A percentile compares a stretch with the other conserved stretches of the same genome.
Conservation (phyloP, 2,329 filamentous ascomycete species). For the Dothistroma pini region DNA sequence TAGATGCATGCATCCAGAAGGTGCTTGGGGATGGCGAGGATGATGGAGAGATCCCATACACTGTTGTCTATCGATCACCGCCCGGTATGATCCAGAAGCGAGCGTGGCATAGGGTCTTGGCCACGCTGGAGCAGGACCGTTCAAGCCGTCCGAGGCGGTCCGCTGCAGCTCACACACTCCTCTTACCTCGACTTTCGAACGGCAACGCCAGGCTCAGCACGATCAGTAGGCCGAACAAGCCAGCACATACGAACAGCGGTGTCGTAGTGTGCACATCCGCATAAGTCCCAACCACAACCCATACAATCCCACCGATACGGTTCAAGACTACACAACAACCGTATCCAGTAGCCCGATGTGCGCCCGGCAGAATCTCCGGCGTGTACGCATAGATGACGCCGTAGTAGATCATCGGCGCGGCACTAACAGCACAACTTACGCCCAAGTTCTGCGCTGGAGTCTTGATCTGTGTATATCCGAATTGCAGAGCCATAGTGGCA, state of each 20-base stretch:
- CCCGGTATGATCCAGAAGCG: no score
- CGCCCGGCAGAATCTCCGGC: conserved; percentile 70
- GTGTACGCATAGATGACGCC: conserved; percentile 74
- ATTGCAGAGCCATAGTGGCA: conserved; percentile 25
- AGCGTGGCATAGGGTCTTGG: no score
- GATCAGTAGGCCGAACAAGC: conserved; percentile 27
- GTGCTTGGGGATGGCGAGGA: no score
- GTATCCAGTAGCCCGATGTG: conserved; percentile 63
- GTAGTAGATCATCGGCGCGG: conserved; percentile 57
- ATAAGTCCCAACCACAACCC: conserved; percentile 28
- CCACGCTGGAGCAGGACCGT: no score
- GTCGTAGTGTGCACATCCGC: conserved; percentile 28
- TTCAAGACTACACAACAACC: conserved; percentile 28
- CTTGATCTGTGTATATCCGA: conserved; percentile 29
- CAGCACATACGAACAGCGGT: conserved; percentile 29
- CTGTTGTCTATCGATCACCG: no score
- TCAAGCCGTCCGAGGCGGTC: neutral
- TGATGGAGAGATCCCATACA: no score
- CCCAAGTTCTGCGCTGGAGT: conserved; percentile 28
- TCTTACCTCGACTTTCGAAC: conserved; percentile 27
- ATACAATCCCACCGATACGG: conserved; percentile 27
- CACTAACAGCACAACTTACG: conserved; percentile 23
- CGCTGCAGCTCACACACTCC: neutral
- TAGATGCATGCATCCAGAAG: no score
- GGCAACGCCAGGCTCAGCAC: conserved; percentile 26